Evolutionary conservation across 2,329 filamentous ascomycete genomes (phyloP).

Genomic region (Hypoxylon sp.): DNA sequence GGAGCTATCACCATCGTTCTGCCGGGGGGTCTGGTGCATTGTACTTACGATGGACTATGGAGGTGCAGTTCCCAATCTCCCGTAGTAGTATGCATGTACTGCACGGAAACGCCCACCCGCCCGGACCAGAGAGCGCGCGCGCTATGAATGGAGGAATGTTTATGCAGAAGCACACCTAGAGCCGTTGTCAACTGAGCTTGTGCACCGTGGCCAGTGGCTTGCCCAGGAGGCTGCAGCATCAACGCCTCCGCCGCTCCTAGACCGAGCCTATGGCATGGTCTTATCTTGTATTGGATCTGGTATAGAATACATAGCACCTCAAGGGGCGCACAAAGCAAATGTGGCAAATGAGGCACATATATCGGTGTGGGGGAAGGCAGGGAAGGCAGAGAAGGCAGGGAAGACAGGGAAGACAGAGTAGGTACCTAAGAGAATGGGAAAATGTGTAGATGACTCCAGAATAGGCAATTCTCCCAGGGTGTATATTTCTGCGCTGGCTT

Average conservation of each 20-base stretch:
- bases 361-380: background rate
- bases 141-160: slow-evolving; percentile 8
- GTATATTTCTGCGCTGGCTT: background rate
- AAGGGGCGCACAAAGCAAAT: background rate
- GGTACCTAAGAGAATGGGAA: background rate
- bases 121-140: slow-evolving; percentile 1
- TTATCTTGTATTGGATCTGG: background rate
- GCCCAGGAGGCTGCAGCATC: slow-evolving; percentile 2
- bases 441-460: background rate
- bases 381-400: background rate
- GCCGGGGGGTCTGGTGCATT: background rate
- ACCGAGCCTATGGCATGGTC: no score
- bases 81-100: slow-evolving; percentile 12
- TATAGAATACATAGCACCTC: no score
- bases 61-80: slow-evolving; percentile 5
- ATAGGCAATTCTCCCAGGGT: background rate
- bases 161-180: slow-evolving; percentile 11
- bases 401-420: no score
- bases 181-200: slow-evolving; percentile 20
- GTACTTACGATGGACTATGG: background rate
- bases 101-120: slow-evolving; percentile 1
- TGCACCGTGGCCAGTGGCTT: slow-evolving; percentile 19
- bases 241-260: background rate
- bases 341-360: slow-evolving; percentile 17
- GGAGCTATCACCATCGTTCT: slow-evolving; percentile 1